A percentile compares a stretch with the other conserved stretches of the same genome.
Evolutionary conservation across 495 filamentous ascomycete species (phyloP).

Genomic region (Ascodesmis nigricans): DNA sequence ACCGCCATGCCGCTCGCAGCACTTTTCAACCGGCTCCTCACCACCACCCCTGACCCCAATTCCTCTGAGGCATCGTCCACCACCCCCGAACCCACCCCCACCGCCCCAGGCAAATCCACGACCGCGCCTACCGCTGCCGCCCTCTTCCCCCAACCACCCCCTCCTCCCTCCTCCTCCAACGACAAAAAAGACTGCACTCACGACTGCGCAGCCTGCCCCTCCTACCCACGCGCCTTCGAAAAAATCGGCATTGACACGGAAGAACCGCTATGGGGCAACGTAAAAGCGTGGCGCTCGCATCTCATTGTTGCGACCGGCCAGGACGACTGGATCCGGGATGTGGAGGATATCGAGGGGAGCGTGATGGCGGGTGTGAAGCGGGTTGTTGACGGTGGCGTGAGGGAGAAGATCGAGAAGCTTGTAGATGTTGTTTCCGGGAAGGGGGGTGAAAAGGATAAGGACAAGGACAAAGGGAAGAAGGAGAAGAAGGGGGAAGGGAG

Average conservation of each 20-base stretch:
- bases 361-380: conserved; percentile 80
- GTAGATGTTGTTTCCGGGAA: conserved; percentile 28
- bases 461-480: too few relatives aligned
- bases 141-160: too few relatives aligned
- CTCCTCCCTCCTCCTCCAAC: too few relatives aligned
- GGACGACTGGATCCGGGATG: conserved; percentile 79
- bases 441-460: neutral
- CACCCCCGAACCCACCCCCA: too few relatives aligned
- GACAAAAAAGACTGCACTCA: conserved; percentile 77
- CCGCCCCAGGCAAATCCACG: too few relatives aligned
- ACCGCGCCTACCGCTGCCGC: too few relatives aligned
- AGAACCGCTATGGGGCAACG: conserved; percentile 62
- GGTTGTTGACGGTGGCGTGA: too few relatives aligned
- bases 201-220: conserved; percentile 66
- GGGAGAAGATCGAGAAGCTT: conserved; percentile 52
- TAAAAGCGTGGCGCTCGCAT: conserved; percentile 80
- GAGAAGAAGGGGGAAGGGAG: too few relatives aligned
- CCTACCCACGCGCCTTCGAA: conserved; percentile 44
- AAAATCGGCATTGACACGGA: conserved; percentile 52
- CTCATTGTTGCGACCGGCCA: conserved; percentile 84
- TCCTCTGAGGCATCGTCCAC: too few relatives aligned
- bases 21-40: too few relatives aligned
- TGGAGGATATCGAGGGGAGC: conserved; percentile 76
- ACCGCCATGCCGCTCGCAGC: too few relatives aligned
- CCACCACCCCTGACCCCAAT: too few relatives aligned